Conservation (phyloP, 208 protist genomes). For the Trypanosoma vivax region DNA sequence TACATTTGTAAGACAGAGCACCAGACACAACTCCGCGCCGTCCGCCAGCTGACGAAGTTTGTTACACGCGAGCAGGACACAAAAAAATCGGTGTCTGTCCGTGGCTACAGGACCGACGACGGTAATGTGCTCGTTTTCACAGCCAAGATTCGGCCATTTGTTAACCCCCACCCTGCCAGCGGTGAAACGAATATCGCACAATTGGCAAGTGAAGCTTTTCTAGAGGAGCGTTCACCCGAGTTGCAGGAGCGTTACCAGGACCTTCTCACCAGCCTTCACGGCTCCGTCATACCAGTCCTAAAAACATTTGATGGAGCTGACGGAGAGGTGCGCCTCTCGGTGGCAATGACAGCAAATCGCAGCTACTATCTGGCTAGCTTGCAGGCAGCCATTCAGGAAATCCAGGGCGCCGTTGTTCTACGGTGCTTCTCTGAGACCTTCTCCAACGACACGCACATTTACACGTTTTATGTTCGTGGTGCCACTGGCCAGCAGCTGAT, state of each 20-base stretch:
- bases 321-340: conserved; percentile 46
- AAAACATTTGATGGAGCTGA: conserved; percentile 20
- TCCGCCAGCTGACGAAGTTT: conserved; percentile 55
- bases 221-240: conserved; percentile 33
- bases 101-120: conserved; percentile 54
- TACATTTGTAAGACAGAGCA: conserved; percentile 64
- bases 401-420: conserved; percentile 38
- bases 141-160: conserved; percentile 41
- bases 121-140: conserved; percentile 49
- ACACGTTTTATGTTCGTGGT: conserved; percentile 57
- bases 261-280: conserved; percentile 52
- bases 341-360: conserved; percentile 54
- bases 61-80: conserved; percentile 20
- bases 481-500: conserved; percentile 29
- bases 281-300: conserved; percentile 54
- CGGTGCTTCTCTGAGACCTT: conserved; percentile 61
- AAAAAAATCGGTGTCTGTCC: conserved; percentile 26
- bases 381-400: conserved; percentile 62
- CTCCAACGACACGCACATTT: conserved; percentile 70
- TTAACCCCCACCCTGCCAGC: conserved; percentile 19
- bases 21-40: conserved; percentile 31
- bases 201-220: conserved; percentile 40
- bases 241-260: conserved; percentile 52
- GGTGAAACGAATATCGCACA: conserved; percentile 32
- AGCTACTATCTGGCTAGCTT: conserved; percentile 64